Evolutionary conservation across 805 yeast species (phyloP), one percentile per base, ranked within the genome.

Genomic region (Pichia pseudocactophila): DNA sequence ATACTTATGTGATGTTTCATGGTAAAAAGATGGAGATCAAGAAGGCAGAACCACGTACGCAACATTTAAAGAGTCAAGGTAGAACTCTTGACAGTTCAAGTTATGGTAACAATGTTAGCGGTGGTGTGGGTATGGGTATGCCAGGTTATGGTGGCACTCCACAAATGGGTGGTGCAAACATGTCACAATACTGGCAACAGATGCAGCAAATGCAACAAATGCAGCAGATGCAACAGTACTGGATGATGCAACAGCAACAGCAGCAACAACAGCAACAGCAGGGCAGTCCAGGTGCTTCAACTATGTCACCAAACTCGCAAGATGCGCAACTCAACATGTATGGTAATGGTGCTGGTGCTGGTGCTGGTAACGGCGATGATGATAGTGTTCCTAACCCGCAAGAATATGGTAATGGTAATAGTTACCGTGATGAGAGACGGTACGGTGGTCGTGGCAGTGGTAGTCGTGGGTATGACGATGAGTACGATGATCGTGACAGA

Each of bases 21-120:
- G 96, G 95, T 37, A 85, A 82, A 56, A 73, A 80, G 43, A 81
- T 83, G 76, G 92, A 83, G 62, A 84, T 83, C 47, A 83, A 83
- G 57, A 74, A 87, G 59, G 92, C 92, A 3, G 89, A 80, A 58
- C 89, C 90, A 53, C 73, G 90, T 62, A 80, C 80, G 50, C 81
- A 75, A 59, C 86, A 80, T 40, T 27, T 44, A 13, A 40, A 38
- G 15, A 37, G 36, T 10, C 47, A 44, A 36, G 39, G 36, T 19
- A 40, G 38, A 36, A 12, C 36, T 4, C 17, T 22, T n/a, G 43
- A 43, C 15, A 33, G 31, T 27, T 28, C 31, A 12, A 13, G 11
- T 28, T 28, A 11, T 28, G 15, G 13, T 11, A 10, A 5, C 6
- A 28, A 28, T 28, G 11, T 12, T 28, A 13, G 31, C 11, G 39